Conservation (phyloP, 179 eudicot species). For the Silene coronaria region DNA sequence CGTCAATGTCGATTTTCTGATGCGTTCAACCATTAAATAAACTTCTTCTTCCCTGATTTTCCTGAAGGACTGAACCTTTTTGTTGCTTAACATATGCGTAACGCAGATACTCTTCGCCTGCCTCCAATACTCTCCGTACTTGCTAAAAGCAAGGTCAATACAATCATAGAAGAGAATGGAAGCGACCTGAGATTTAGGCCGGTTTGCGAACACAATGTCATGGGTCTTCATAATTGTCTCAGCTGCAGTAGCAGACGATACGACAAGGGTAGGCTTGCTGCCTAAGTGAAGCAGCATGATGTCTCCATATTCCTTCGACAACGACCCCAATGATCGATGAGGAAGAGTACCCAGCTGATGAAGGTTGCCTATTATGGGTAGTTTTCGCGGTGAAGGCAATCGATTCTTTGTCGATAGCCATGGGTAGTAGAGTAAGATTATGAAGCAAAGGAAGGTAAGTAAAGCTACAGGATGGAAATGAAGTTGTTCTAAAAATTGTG, state of each 20-base stretch:
- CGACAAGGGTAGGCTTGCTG: constrained; percentile 27
- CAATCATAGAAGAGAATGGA: constrained; percentile 21
- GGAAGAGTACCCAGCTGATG: constrained; percentile 33
- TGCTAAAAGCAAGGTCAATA: constrained; percentile 27
- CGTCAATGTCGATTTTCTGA: no score
- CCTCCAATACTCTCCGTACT: constrained; percentile 47
- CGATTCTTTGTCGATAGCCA: background rate
- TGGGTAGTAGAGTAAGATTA: constrained; percentile 21
- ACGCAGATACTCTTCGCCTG: constrained; percentile 31
- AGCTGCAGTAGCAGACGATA: constrained; percentile 41
- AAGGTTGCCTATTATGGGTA: constrained; percentile 47
- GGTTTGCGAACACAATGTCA: constrained; percentile 29
- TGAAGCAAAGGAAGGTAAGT: background rate
- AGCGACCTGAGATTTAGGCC: constrained; percentile 17
- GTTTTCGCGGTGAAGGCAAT: constrained; percentile 45
- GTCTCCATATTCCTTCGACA: constrained; percentile 33
- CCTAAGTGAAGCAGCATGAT: constrained; percentile 41
- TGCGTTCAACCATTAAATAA: constrained; percentile 23
- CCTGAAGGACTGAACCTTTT: constrained; percentile 28
- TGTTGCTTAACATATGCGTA: constrained; percentile 29
- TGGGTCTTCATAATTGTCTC: constrained; percentile 41
- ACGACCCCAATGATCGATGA: constrained; percentile 35
- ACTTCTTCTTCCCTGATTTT: constrained; percentile 35
- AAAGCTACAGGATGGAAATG: no score
- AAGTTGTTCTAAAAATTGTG: no score